Evolutionary conservation across 768 basidiomycete genomes (phyloP), one percentile per base, ranked within the genome.

Genomic region (Lyophyllum shimeji): DNA sequence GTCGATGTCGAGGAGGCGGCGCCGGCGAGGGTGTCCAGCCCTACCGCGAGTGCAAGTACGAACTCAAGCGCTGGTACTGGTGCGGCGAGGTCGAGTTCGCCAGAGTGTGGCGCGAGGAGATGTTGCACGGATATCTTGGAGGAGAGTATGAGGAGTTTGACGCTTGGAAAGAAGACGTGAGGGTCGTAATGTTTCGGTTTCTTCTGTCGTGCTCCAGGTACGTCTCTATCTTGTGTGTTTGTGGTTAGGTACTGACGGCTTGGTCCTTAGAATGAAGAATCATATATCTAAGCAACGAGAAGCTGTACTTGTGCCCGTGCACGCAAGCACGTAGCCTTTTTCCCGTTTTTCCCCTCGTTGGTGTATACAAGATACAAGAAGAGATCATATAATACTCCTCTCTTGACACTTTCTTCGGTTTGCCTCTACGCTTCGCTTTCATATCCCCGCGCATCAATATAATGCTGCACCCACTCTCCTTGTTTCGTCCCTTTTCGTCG

Each of bases 121-220:
- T 66, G 67, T 21, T 64, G 63, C 24, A 43, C 57, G 24, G 74
- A 82, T 42, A 62, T 84, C 24, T 69, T 87, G 67, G 86, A 86
- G 73, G 85, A 87, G 71, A 83, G 83, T 56, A 86, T 88, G 85
- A 73, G 82, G 63, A 84, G 80, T 65, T 70, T 88, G 74, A 85
- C 77, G 54, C 60, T 88, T 59, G 74, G 72, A 55, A 84, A 84
- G 79, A 86, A 82, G 67, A 48, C 56, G n/a, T 72, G 53, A 57
- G 40, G 23, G 37, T 24, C 11, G 8, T 33, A 12, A 6, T 20
- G 18, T 53, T 25, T n/a, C 3, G 31, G 11, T n/a, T 8, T 51
- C 6, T 29, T 29, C n/a, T n/a, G n/a, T n/a, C n/a, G n/a, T n/a
- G n/a, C n/a, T n/a, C n/a, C 33, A 3, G 48, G 18, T n/a, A 20